These are phyloP conservation scores for Bremia lactucae DNA, from an alignment of 352 stramenopile species.

Conservation along the genomic window DNA sequence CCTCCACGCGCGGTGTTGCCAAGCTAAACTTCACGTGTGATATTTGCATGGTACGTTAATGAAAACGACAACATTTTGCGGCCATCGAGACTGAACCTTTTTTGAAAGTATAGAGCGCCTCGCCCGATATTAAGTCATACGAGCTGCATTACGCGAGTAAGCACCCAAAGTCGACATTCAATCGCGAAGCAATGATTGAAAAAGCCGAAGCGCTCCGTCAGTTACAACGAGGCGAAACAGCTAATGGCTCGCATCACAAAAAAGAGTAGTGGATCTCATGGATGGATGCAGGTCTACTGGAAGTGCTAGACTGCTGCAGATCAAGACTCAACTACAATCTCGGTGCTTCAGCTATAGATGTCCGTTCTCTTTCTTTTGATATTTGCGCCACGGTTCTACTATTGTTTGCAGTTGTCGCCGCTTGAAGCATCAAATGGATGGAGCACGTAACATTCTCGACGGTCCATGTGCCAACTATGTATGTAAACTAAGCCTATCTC, in stretches of 20 bases:
- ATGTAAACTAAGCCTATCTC: constrained; percentile 14
- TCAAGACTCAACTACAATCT: background rate
- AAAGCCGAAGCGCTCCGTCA: constrained; percentile 40
- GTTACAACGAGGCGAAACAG: constrained; percentile 17
- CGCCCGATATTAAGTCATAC: constrained; percentile 51
- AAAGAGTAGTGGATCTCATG: constrained; percentile 21
- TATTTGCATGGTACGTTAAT: constrained; percentile 46
- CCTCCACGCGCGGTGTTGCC: constrained; percentile 21
- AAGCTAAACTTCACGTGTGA: constrained; percentile 62
- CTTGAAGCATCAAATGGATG: constrained; percentile 3
- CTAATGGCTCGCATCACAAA: constrained; percentile 45
- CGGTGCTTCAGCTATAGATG: background rate
- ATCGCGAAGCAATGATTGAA: constrained; percentile 32
- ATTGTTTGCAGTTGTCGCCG: background rate
- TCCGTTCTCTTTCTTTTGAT: constrained; percentile 10
- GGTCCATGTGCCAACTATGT: constrained; percentile 6
- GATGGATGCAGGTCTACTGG: too few relatives aligned
- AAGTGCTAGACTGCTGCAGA: background rate
- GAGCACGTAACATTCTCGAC: too few relatives aligned
- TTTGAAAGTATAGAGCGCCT: constrained; percentile 23
- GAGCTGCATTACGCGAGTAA: constrained; percentile 50
- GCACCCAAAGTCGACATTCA: constrained; percentile 43
- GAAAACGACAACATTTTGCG: background rate
- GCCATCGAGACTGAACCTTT: background rate
- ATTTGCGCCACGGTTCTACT: constrained; percentile 1